Evolutionary conservation across 225 moss, liverwort and hornwort species (phyloP), one percentile per base, ranked within the genome.

Genomic region (Anthoceros angustus): DNA sequence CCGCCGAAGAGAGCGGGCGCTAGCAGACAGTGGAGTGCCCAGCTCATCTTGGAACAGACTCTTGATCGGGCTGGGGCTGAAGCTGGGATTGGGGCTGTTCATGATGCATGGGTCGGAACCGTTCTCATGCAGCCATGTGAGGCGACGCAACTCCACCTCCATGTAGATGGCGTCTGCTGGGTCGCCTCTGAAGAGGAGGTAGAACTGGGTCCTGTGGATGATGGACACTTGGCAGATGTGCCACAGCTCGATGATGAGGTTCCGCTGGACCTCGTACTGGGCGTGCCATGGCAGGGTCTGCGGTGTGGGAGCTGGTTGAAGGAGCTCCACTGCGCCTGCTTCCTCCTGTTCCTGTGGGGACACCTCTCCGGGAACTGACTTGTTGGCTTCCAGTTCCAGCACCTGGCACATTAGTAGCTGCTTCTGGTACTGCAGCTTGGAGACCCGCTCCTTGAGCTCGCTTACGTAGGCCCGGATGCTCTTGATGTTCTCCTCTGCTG

Each of bases 391-490:
- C 65, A 91, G 75, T 68, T 94, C 94, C 62, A 95, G 77, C 39
- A 98, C 98, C 89, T 98, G 92, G 71, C 98, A 98, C 43, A 98
- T 88, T n/a, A 98, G 77, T 11, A 98, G 80, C 72, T 98, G 98
- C 78, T 98, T 98, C 65, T 98, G 98, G 62, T 92, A 98, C 67
- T 98, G 98, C 9, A 98, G 92, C 80, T 98, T 98, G 18, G 98
- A 92, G 23, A 98, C 98, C 61, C 98, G 80, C 79, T 98, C 98
- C 69, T 98, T 98, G 62, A 98, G 74, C 72, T 98, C 92, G 23
- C 89, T 89, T 0, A 98, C 98, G 48, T 98, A 98, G 4, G 89
- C 70, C 42, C 92, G 98, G 10, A 98, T 98, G 70, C 98, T 92
- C 72, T 92, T 92, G 42, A 98, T 98, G 70, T 98, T 98, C 41